Evolutionary conservation across 805 yeast species (phyloP), one percentile per base, ranked within the genome.

Genomic region (Naumovozyma castellii): DNA sequence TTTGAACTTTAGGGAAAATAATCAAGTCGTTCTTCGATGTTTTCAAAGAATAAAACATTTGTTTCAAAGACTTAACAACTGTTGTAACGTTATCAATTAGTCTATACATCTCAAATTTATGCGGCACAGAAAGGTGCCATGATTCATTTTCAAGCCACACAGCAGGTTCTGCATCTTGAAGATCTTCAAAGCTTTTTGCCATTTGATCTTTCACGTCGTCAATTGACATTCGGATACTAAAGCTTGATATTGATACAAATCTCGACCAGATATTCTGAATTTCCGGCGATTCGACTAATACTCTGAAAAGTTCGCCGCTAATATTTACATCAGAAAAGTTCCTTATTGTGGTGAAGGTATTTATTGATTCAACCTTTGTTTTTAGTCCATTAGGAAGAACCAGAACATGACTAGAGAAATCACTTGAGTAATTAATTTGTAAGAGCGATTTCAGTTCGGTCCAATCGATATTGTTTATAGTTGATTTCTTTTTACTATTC

Each of bases 21-120:
- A 65, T 57, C 18, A 61, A 42, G 34, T 67, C 62, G 33, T 60
- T 54, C 17, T 64, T 56, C 34, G 70, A 66, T 10, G 63, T 61
- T 27, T 62, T 59, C 45, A 81, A 65, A 15, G 79, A 73, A 40
- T 67, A 66, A 19, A 61, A 53, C 45, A 80, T 65, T 47, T 85
- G 94, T 43, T 72, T 73, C 10, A 79, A 56, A 0, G 85, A 71
- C 56, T 88, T 88, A 38, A 69, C 68, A 32, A 79, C 62, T 0
- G 86, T 77, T 15, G 84, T 71, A 13, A 83, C 63, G 50, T 83
- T 83, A 51, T 88, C 96, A 51, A 88, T 76, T n/a, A 88, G 71
- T 18, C 78, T 73, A 61, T 84, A 84, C 40, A 84, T 76, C 38
- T 83, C 68, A 54, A 84, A 84, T 39, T 77, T 76, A 56, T 80